Percentiles rank a stretch among this genome's conserved stretches.
Conservation (phyloP, 208 protist species). For the Leishmania braziliensis region DNA sequence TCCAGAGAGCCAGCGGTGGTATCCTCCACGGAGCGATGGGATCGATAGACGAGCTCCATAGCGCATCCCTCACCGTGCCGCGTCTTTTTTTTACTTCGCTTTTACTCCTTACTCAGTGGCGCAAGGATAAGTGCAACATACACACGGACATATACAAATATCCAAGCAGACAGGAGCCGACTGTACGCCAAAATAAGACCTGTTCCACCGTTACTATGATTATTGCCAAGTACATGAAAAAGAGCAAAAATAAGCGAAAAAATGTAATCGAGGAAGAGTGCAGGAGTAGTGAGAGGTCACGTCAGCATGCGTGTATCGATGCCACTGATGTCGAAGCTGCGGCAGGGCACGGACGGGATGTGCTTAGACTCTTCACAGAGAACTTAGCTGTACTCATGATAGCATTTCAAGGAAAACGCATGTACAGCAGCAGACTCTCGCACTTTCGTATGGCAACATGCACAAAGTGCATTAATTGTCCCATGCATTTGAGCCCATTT, state of each 20-base stretch:
- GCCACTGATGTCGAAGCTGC: neutral
- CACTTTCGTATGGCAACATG: neutral
- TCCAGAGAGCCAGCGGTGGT: slow-evolving; percentile 20
- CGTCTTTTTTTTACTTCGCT: slow-evolving; percentile 8
- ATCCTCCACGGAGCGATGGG: neutral
- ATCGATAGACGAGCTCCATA: neutral
- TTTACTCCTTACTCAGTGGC: neutral
- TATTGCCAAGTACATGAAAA: neutral
- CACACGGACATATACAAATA: neutral
- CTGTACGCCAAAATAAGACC: neutral
- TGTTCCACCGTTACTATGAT: neutral
- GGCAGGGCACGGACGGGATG: neutral
- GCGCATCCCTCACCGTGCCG: neutral
- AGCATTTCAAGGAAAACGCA: neutral
- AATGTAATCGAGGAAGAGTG: neutral
- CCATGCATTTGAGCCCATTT: neutral
- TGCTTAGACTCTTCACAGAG: neutral
- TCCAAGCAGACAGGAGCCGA: neutral
- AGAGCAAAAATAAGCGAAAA: neutral
- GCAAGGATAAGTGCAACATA: neutral
- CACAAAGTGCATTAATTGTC: neutral
- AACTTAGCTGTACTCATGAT: no score
- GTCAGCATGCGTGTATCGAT: neutral
- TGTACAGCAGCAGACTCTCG: no score
- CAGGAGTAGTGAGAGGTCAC: neutral